Evolutionary conservation across 2,329 filamentous ascomycete genomes (phyloP), one percentile per base, ranked within the genome.

Genomic region (Stachybotrys echinatus): DNA sequence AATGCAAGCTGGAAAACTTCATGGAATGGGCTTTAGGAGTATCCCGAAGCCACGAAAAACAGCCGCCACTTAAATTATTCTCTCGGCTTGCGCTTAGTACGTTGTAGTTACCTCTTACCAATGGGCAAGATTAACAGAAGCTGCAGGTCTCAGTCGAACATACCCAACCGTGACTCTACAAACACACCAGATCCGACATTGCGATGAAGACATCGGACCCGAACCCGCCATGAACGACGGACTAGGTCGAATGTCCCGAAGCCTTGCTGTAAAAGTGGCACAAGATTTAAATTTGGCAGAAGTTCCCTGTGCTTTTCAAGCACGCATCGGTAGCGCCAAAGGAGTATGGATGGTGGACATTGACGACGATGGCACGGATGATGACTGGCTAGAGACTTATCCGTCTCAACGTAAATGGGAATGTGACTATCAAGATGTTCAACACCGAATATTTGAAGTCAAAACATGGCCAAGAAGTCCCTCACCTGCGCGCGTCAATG

Each of bases 341-440:
- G 89, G 88, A 0, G 73, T 92, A 55, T 92, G 87, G 88, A 75
- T 86, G 44, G 65, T 85, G 5, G 83, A 86, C 55, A 70, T 73
- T 0, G 59, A 70, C 1, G 74, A 79, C 22, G 60, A 66, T 1
- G 56, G 54, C 0, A 65, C 64, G 0, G 67, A 67, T 1, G 67
- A 75, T 0, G 66, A 82, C 17, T 88, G 84, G 85, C 87, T 91
- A 40, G 75, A 84, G 49, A 80, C 85, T 0, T 82, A 74, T 49
- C 74, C 72, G 0, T 89, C 85, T 1, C 89, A 92, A 52, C 66
- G 75, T 1, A 92, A 92, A 58, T 90, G 88, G 74, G 52, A 73
- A 0, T 77, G 74, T 22, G 72, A 79, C 31, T 74, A 74, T 22
- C 37, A 61, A 0, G 75, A 81, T 7, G 53, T 61, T 52, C 48